Evolutionary conservation across 148 eudicot genomes (phyloP), one percentile per base, ranked within the genome.

Genomic region (Drosera capensis): DNA sequence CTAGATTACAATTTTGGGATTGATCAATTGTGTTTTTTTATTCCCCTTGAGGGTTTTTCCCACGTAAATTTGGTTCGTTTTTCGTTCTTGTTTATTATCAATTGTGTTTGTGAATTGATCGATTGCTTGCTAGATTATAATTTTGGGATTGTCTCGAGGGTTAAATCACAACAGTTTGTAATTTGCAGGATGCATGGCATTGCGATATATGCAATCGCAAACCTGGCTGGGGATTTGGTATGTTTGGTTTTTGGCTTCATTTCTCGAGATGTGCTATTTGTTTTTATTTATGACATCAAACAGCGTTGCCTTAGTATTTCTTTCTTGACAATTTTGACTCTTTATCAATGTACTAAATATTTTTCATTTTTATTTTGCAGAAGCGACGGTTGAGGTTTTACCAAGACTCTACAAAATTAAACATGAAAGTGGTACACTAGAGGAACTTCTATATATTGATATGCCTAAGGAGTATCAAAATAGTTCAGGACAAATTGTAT

Each of bases 151-250:
- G n/a, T n/a, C n/a, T n/a, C n/a, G n/a, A n/a, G n/a, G n/a, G n/a
- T n/a, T n/a, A n/a, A n/a, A n/a, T n/a, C n/a, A n/a, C n/a, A n/a
- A n/a, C n/a, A n/a, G n/a, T n/a, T n/a, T 51, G 20, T n/a, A 3
- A 17, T 25, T 49, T 45, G 68, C 88, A 90, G 99, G 99, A 90
- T 76, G 88, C 66, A 44, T 90, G 95, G 99, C 99, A 90, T 45
- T 90, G 99, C 60, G 99, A 81, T 72, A 90, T 90, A 56, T 90
- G 99, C 71, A 90, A 78, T 48, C 79, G 74, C 51, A 90, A 85
- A 68, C 99, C 99, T 40, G 99, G 99, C 46, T 84, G 88, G 58
- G 99, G 99, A 20, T 90, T 90, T 66, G 99, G 99, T 90, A 62
- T 25, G 95, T 69, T 17, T 41, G 13, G 7, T 41, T 11, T 41